Conservation (phyloP, 202 grass and related monocot species). For the Panicum virgatum region DNA sequence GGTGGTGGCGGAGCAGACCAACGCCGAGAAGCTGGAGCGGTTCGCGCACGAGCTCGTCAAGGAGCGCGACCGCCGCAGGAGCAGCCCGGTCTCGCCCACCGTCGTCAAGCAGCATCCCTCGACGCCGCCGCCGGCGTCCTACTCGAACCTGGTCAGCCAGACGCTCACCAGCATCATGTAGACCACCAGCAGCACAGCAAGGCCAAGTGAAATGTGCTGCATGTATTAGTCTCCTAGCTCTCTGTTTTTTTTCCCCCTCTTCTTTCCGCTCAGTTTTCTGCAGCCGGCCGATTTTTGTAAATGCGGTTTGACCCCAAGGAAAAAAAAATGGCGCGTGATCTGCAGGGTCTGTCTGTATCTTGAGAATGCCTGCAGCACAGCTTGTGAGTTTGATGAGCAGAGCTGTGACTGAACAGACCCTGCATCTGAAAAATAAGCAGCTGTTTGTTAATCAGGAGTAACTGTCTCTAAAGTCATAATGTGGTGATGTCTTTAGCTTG, state of each 20-base stretch:
- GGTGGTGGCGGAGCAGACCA: slow-evolving; percentile 75
- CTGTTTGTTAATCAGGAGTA: neutral
- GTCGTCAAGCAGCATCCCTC: slow-evolving; percentile 47
- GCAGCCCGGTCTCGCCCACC: slow-evolving; percentile 23
- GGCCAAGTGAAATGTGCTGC: neutral
- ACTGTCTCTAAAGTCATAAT: neutral
- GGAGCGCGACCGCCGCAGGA: slow-evolving; percentile 66
- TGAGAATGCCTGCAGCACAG: neutral
- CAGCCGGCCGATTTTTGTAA: slow-evolving; percentile 36
- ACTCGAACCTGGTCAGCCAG: slow-evolving; percentile 73
- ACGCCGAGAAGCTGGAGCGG: slow-evolving; percentile 77
- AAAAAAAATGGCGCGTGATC: slow-evolving; percentile 5
- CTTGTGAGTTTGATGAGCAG: slow-evolving; percentile 37
- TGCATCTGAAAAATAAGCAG: neutral
- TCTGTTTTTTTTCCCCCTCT: neutral
- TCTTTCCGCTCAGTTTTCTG: neutral
- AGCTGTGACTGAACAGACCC: slow-evolving; percentile 1
- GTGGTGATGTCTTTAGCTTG: neutral
- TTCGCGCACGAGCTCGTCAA: slow-evolving; percentile 79
- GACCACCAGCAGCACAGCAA: neutral
- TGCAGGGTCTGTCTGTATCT: neutral
- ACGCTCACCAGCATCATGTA: slow-evolving; percentile 80
- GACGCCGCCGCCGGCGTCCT: slow-evolving; percentile 40
- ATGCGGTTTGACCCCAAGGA: slow-evolving; percentile 25
- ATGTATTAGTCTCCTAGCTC: neutral